A percentile compares a stretch with the other conserved stretches of the same genome.
phyloP scores from a whole-genome alignment of 768 basidiomycete species.

The Kwoniella shandongensis region DNA sequence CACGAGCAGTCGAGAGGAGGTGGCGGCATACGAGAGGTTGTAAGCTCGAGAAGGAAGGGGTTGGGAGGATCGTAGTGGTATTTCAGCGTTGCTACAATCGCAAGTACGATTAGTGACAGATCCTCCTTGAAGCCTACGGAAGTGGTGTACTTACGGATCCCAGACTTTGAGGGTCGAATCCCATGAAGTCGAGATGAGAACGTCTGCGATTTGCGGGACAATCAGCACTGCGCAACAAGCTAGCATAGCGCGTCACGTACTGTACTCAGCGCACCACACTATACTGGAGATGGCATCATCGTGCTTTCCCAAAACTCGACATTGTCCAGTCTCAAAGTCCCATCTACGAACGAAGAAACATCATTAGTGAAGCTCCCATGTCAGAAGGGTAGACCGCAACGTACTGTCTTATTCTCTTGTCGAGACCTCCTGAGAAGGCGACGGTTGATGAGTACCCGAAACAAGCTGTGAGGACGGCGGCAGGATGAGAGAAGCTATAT shows the following conservation, averaged over 20 bases:
- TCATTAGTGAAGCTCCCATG: too few relatives aligned
- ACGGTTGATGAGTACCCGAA: constrained; percentile 65
- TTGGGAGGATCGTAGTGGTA: constrained; percentile 63
- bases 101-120: constrained; percentile 56
- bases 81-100: constrained; percentile 48
- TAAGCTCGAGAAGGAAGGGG: constrained; percentile 81
- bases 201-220: constrained; percentile 58
- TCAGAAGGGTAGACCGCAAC: too few relatives aligned
- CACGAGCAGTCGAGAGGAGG: constrained; percentile 77
- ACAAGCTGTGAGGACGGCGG: constrained; percentile 78
- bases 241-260: constrained; percentile 56
- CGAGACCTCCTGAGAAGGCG: constrained; percentile 83
- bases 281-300: constrained; percentile 76
- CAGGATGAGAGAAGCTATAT: constrained; percentile 72
- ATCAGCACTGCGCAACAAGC: not conserved
- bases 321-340: constrained; percentile 71
- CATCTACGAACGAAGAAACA: constrained; percentile 58
- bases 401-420: constrained; percentile 77
- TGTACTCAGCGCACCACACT: constrained; percentile 65
- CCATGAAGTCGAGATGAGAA: constrained; percentile 85
- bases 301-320: constrained; percentile 75
- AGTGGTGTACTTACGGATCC: constrained; percentile 59
- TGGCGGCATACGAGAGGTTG: constrained; percentile 66
- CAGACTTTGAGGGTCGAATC: constrained; percentile 84
- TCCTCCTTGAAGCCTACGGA: not conserved